These are phyloP conservation scores for Geosmithia putterillii DNA, from an alignment of 2,329 filamentous ascomycete species.

Conservation along the genomic window DNA sequence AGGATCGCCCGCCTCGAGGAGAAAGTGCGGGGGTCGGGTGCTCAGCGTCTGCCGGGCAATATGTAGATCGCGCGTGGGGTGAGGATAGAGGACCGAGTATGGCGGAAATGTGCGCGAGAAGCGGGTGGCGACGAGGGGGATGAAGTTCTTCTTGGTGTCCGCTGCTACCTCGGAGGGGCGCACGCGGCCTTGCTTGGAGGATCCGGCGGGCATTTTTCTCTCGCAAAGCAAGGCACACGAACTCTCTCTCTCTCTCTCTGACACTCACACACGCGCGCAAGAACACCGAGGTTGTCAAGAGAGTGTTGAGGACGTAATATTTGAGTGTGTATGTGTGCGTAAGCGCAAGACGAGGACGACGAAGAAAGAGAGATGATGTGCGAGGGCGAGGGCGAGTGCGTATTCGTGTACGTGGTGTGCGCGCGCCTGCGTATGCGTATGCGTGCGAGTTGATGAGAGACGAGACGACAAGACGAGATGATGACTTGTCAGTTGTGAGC, in stretches of 20 bases:
- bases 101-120: constrained; percentile 42
- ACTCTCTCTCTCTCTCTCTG: no score
- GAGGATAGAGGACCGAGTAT: constrained; percentile 45
- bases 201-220: constrained; percentile 18
- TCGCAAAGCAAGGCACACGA: no score
- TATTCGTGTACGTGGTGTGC: no score
- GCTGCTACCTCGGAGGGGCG: constrained; percentile 51
- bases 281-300: no score
- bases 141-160: constrained; percentile 59
- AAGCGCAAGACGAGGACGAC: no score
- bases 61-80: constrained; percentile 33
- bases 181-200: constrained; percentile 17
- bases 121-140: constrained; percentile 49
- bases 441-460: background rate
- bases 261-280: no score
- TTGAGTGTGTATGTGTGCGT: no score
- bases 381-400: background rate
- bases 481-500: background rate
- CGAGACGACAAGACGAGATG: background rate
- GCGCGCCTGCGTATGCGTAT: no score
- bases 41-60: constrained; percentile 20
- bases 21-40: constrained; percentile 31
- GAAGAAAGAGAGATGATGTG: no score
- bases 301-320: no score
- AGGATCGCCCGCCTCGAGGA: constrained; percentile 43